A percentile compares a stretch with the other conserved stretches of the same genome.
Conservation (phyloP, 345 rosid species). For the Xanthoceras sorbifolium region DNA sequence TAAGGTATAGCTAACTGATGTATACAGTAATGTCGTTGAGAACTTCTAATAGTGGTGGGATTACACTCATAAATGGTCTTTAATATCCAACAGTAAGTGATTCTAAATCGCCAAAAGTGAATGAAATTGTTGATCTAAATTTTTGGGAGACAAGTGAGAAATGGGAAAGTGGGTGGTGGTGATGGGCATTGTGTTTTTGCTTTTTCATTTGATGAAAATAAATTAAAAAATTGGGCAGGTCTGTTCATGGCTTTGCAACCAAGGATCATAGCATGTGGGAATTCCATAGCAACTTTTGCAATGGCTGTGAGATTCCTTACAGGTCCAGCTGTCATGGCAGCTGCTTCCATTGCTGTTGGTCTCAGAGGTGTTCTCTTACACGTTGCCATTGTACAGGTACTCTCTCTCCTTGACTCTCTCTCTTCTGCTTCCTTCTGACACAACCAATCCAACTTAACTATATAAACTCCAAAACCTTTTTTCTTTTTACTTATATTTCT, state of each 20-base stretch:
- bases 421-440: conserved; percentile 34
- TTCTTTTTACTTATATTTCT: too few relatives aligned
- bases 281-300: conserved; percentile 81
- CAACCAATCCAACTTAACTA: conserved; percentile 35
- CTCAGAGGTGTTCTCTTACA: conserved; percentile 82
- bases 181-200: conserved; percentile 22
- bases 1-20: too few relatives aligned
- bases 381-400: conserved; percentile 94
- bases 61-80: background rate
- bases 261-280: conserved; percentile 99
- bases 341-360: conserved; percentile 92
- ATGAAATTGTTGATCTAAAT: background rate
- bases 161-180: conserved; percentile 17
- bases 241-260: conserved; percentile 99
- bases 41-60: background rate
- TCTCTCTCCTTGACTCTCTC: background rate
- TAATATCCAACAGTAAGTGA: too few relatives aligned
- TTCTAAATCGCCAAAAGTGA: too few relatives aligned
- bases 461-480: conserved; percentile 27
- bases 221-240: conserved; percentile 42
- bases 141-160: conserved; percentile 19
- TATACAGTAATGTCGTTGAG: too few relatives aligned
- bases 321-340: conserved; percentile 99
- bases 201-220: conserved; percentile 23
- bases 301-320: conserved; percentile 93